Evolutionary conservation across 345 rosid genomes (phyloP).

Genomic region (Populus davidiana): DNA sequence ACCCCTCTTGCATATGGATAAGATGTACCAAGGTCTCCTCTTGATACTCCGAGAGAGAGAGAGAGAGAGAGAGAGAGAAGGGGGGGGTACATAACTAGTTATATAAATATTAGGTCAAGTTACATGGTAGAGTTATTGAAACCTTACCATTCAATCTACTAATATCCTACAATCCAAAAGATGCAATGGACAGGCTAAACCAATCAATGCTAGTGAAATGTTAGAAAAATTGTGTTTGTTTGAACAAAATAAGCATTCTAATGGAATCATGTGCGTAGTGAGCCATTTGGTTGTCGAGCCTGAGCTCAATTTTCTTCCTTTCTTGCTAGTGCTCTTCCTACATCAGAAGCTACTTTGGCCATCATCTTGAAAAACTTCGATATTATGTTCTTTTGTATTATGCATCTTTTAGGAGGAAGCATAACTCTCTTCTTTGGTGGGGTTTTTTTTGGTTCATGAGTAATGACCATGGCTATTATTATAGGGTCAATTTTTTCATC

Average conservation of each 20-base stretch:
- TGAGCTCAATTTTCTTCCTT: constrained; percentile 4
- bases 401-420: constrained; percentile 39
- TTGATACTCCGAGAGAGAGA: too few species aligned
- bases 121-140: too few species aligned
- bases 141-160: too few species aligned
- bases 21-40: too few species aligned
- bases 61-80: too few species aligned
- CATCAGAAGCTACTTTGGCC: not conserved
- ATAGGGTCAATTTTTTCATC: too few species aligned
- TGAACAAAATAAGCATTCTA: not conserved
- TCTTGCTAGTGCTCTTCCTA: constrained; percentile 6
- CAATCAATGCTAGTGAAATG: too few species aligned
- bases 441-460: not conserved
- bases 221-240: not conserved
- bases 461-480: constrained; percentile 1
- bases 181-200: too few species aligned
- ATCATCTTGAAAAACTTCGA: constrained; percentile 16
- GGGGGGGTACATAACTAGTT: too few species aligned
- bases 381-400: constrained; percentile 21
- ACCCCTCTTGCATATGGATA: too few species aligned
- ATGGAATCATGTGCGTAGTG: not conserved
- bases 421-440: not conserved
- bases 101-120: too few species aligned
- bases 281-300: not conserved
- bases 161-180: too few species aligned